Evolutionary conservation across 2,329 filamentous ascomycete genomes (phyloP), one percentile per base, ranked within the genome.

Genomic region (Aspergillus neotritici): DNA sequence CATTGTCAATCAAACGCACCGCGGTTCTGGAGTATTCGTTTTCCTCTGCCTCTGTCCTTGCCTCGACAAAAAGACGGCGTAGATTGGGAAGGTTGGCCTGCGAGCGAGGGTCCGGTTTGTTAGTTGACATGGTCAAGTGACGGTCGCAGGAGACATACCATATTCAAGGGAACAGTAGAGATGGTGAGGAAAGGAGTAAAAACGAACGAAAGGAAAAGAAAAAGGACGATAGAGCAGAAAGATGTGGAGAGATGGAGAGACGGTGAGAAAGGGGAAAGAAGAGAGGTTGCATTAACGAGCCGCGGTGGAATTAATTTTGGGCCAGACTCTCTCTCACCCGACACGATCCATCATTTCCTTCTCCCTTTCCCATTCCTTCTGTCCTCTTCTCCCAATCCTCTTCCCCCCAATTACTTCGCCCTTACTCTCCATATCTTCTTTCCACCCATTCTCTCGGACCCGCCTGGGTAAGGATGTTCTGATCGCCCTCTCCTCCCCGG

Each of bases 41-140:
- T 68, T 97, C 93, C 66, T 98, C 93, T 42, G 86, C 84, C 61
- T 97, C 91, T 3, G 87, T 90, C 46, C 93, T 80, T 28, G 91
- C 86, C 70, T 97, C 91, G 41, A 96, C 91, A 62, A 98, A 97
- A 47, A 98, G 83, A 11, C 93, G 86, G 39, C 93, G 83, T n/a
- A 98, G 78, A 63, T 98, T 97, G 30, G 93, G 93, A 40, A 97
- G 80, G 63, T 69, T 69, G 11, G 66, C 67, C 67, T 69, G 37
- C 4, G 35, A 21, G 43, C 21, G 31, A 40, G 4, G 11, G 5
- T 31, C n/a, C 7, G 3, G 21, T 25, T 25, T 25, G 21, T 25
- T 25, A 25, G 21, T 25, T 25, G 21, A 8, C 6, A 8, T 25
- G 17, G 21, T 25, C 21, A 2, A 25, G 7, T 25, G 5, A 9